A percentile compares a stretch with the other conserved stretches of the same genome.
phyloP scores from a whole-genome alignment of 345 rosid genomes.

The Ceriops tagal region DNA sequence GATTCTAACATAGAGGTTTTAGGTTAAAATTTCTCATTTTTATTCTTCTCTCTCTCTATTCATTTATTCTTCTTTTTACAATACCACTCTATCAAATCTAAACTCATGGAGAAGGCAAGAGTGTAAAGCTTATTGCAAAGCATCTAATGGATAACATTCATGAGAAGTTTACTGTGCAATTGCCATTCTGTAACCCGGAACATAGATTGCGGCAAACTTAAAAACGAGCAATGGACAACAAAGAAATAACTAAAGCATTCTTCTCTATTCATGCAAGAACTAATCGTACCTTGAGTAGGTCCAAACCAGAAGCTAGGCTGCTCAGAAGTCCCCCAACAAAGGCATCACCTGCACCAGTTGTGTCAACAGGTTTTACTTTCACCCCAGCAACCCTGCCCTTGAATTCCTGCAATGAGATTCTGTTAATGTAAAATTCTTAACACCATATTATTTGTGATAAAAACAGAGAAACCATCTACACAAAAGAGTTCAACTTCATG shows the following conservation, averaged over 20 bases:
- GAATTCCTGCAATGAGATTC: constrained; percentile 26
- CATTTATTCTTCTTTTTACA: no score
- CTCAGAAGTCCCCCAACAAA: constrained; percentile 38
- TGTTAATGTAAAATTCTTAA: neutral
- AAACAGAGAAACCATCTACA: constrained; percentile 4
- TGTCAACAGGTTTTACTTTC: constrained; percentile 36
- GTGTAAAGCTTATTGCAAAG: no score
- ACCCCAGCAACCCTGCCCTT: constrained; percentile 33
- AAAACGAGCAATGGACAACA: neutral
- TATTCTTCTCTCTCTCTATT: no score
- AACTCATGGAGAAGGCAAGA: no score
- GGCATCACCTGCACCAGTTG: constrained; percentile 45
- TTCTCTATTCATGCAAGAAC: neutral
- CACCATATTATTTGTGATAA: neutral
- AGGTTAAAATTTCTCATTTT: no score
- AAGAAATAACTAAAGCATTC: neutral
- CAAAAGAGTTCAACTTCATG: neutral
- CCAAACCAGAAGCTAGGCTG: constrained; percentile 29
- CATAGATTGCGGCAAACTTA: neutral
- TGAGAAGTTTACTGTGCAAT: no score
- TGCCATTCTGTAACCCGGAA: neutral
- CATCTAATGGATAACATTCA: no score
- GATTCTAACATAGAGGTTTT: no score
- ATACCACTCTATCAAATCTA: no score
- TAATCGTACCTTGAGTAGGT: constrained; percentile 23